phyloP scores from a whole-genome alignment of 2,329 filamentous ascomycete genomes.

The Xylaria sp. region DNA sequence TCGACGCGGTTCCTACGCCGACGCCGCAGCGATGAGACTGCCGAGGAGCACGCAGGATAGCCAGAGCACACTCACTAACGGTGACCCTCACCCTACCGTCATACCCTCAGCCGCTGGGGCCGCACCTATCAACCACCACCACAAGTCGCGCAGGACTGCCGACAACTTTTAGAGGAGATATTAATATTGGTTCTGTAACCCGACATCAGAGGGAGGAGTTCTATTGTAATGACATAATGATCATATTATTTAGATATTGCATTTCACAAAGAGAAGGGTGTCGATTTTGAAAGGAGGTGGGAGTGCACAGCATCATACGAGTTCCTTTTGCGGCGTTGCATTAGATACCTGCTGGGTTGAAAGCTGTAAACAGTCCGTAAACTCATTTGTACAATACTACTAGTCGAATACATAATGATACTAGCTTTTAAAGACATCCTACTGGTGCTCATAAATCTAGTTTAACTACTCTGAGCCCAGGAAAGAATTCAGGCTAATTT shows the following conservation, averaged over 20 bases:
- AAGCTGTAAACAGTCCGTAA: constrained; percentile 10
- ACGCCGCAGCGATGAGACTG: constrained; percentile 24
- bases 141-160: constrained; percentile 38
- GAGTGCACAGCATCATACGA: constrained; percentile 14
- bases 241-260: constrained; percentile 12
- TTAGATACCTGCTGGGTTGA: constrained; percentile 9
- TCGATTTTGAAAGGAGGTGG: constrained; percentile 19
- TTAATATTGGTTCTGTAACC: not conserved
- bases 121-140: constrained; percentile 14
- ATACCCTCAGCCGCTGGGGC: constrained; percentile 27
- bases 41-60: constrained; percentile 45
- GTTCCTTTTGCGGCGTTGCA: constrained; percentile 10
- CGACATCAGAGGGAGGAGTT: not conserved
- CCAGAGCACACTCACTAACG: constrained; percentile 46
- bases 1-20: constrained; percentile 37
- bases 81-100: constrained; percentile 22
- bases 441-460: not conserved
- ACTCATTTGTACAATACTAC: constrained; percentile 7
- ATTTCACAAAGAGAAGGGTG: not conserved
- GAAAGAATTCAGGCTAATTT: not conserved
- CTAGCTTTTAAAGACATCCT: not conserved
- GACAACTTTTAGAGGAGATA: constrained; percentile 42
- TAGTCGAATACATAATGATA: not conserved
- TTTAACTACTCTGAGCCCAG: not conserved
- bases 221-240: constrained; percentile 30